Evolutionary conservation across 805 yeast genomes (phyloP).

Genomic region (Metschnikowia continentalis): DNA sequence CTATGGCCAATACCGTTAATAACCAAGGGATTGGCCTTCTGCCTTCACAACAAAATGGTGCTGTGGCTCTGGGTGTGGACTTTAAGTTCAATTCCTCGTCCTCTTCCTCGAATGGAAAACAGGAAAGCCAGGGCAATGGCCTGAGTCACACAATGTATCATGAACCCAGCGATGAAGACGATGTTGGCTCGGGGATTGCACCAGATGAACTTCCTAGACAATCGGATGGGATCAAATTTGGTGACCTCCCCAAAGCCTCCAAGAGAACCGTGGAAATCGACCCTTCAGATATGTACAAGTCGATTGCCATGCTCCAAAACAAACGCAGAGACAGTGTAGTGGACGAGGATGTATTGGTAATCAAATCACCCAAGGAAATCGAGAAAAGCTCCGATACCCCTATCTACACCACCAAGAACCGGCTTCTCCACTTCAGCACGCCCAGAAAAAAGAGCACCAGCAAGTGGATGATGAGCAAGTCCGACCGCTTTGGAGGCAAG

Average conservation of each 20-base stretch:
- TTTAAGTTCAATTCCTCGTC: constrained; percentile 6
- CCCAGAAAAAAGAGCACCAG: constrained; percentile 5
- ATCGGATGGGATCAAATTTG: constrained; percentile 50
- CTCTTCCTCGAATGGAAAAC: constrained; percentile 8
- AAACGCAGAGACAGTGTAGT: constrained; percentile 23
- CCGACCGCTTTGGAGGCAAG: constrained; percentile 4
- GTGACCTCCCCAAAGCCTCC: constrained; percentile 53
- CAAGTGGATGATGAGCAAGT: constrained; percentile 9
- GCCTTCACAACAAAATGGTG: neutral
- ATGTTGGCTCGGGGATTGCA: constrained; percentile 6
- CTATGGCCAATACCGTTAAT: constrained; percentile 27
- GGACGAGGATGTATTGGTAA: constrained; percentile 74
- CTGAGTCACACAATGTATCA: constrained; percentile 27
- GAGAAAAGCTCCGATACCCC: constrained; percentile 37
- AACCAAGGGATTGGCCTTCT: constrained; percentile 27
- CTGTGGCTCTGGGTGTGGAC: neutral
- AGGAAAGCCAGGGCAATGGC: constrained; percentile 7
- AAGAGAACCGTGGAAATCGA: constrained; percentile 45
- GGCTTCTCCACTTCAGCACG: constrained; percentile 1
- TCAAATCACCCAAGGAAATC: constrained; percentile 74
- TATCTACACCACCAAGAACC: constrained; percentile 29
- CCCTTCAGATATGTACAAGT: constrained; percentile 80
- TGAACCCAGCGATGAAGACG: constrained; percentile 42
- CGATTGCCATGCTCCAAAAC: constrained; percentile 74
- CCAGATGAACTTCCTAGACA: neutral